A percentile compares a stretch with the other conserved stretches of the same genome.
Conservation (phyloP, 257 asterid species). For the Dorcoceras hygrometricum region DNA sequence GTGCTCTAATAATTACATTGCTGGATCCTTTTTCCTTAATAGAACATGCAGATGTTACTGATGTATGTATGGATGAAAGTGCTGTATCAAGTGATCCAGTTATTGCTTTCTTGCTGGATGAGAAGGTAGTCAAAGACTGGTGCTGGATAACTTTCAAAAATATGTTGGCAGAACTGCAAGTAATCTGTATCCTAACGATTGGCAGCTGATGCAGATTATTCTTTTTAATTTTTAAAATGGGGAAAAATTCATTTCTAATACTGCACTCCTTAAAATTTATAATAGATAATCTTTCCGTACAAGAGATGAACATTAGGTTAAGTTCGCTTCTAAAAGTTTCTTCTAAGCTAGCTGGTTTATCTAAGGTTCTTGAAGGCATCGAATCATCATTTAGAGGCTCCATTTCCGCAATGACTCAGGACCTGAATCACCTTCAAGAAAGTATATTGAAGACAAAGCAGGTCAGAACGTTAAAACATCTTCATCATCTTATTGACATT, state of each 20-base stretch:
- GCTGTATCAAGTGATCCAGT: conserved; percentile 97
- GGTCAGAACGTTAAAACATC: conserved; percentile 41
- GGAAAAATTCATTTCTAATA: conserved; percentile 10
- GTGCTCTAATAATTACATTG: conserved; percentile 13
- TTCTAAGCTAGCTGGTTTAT: conserved; percentile 67
- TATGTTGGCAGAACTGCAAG: conserved; percentile 51
- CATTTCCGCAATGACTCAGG: conserved; percentile 62
- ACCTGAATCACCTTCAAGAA: conserved; percentile 79
- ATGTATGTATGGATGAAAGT: conserved; percentile 97
- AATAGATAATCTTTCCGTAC: conserved; percentile 52
- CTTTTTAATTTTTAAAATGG: neutral
- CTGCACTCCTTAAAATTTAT: conserved; percentile 51
- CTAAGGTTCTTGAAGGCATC: conserved; percentile 72
- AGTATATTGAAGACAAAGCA: conserved; percentile 77
- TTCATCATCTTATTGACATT: neutral
- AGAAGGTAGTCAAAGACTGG: conserved; percentile 97
- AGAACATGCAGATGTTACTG: conserved; percentile 68
- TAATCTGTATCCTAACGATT: conserved; percentile 71
- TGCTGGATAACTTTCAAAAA: conserved; percentile 70
- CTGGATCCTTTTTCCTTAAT: conserved; percentile 48
- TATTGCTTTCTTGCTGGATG: conserved; percentile 88
- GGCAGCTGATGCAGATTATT: neutral
- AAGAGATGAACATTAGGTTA: conserved; percentile 46
- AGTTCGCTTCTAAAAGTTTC: conserved; percentile 60
- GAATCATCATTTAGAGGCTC: conserved; percentile 85